A percentile compares a stretch with the other conserved stretches of the same genome.
Evolutionary conservation across 352 stramenopile genomes (phyloP).

Genomic region (Phytophthora litchii): DNA sequence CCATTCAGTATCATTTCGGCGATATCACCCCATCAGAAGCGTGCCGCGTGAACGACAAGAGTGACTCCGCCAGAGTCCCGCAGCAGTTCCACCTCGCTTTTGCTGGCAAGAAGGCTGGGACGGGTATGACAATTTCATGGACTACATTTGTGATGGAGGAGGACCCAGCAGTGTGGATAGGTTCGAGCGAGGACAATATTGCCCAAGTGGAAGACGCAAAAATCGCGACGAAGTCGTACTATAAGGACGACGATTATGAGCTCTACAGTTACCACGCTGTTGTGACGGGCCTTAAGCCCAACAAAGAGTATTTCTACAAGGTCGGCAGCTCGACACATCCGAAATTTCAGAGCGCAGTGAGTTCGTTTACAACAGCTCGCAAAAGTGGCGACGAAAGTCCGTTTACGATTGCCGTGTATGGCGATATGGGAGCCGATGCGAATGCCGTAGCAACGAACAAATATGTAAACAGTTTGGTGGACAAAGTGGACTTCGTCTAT

Average conservation of each 20-base stretch:
- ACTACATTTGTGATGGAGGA: constrained; percentile 36
- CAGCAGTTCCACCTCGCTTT: constrained; percentile 64
- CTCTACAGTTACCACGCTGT: constrained; percentile 40
- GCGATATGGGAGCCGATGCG: constrained; percentile 33
- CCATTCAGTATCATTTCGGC: constrained; percentile 48
- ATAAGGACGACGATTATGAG: constrained; percentile 49
- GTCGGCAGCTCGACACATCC: constrained; percentile 17
- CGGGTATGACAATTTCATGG: constrained; percentile 47
- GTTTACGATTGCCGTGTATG: constrained; percentile 39
- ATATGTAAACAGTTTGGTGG: constrained; percentile 38
- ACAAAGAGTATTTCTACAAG: constrained; percentile 33
- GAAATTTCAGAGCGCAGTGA: constrained; percentile 29
- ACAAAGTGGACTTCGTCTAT: constrained; percentile 37
- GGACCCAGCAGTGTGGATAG: constrained; percentile 54
- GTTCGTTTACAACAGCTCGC: constrained; percentile 41
- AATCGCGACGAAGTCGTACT: constrained; percentile 43
- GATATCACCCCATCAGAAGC: constrained; percentile 53
- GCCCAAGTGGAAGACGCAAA: constrained; percentile 19
- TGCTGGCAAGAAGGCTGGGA: constrained; percentile 36
- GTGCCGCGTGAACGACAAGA: constrained; percentile 40
- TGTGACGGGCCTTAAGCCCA: constrained; percentile 22
- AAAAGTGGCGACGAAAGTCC: constrained; percentile 21
- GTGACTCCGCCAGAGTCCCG: constrained; percentile 32
- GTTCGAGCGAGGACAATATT: constrained; percentile 14
- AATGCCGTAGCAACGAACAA: constrained; percentile 37